Conservation (phyloP, 2,329 filamentous ascomycete genomes). For the Massarina eburnea region DNA sequence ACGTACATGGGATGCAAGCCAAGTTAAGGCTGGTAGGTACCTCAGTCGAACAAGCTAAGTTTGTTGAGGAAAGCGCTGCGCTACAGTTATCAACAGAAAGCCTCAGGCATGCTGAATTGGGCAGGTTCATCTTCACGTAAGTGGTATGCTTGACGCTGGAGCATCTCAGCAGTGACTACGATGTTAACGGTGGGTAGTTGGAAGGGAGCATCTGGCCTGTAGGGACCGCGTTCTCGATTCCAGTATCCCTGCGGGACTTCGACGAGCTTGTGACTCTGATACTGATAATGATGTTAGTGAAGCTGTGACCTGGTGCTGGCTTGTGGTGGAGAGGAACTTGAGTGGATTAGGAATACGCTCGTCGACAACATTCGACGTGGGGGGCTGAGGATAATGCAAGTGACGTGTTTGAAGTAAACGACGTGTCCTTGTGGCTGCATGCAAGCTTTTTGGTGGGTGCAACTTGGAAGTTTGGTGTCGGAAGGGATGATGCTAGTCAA, state of each 20-base stretch:
- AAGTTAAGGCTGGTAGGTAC: not conserved
- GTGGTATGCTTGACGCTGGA: not conserved
- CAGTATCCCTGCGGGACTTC: too few relatives aligned
- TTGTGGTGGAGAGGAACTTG: not conserved
- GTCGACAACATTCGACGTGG: not conserved
- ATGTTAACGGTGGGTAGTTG: too few relatives aligned
- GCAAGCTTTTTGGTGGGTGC: too few relatives aligned
- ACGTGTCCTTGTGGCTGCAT: not conserved
- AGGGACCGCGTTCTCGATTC: too few relatives aligned
- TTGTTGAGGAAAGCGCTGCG: not conserved
- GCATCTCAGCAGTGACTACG: not conserved
- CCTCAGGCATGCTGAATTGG: not conserved
- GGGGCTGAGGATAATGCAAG: not conserved
- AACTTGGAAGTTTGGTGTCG: too few relatives aligned
- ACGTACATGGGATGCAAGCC: not conserved
- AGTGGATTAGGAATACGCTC: not conserved
- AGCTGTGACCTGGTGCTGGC: too few relatives aligned
- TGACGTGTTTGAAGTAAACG: not conserved
- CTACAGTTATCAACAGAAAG: not conserved
- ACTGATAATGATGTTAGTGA: too few relatives aligned
- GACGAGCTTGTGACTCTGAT: too few relatives aligned
- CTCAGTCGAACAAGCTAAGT: too few relatives aligned
- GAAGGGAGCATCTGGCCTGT: too few relatives aligned
- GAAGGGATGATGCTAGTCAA: too few relatives aligned
- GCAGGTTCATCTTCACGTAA: not conserved